Percentiles rank a stretch among this genome's conserved stretches.
Evolutionary conservation across 805 yeast species (phyloP).

Genomic region (Suhomyces emberorum): DNA sequence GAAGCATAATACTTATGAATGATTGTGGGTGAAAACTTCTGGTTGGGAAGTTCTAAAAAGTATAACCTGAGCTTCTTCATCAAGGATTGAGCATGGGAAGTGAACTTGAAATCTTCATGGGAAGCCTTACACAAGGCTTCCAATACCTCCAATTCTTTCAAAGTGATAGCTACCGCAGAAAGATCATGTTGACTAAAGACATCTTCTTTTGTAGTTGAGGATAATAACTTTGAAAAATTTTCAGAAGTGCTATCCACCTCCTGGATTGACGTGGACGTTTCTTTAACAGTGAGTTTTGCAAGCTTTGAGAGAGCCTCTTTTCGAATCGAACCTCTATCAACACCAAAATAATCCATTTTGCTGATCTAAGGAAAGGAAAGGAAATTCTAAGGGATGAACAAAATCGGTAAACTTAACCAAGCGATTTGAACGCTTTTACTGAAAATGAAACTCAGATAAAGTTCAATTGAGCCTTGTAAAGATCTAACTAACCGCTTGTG

Average conservation of each 20-base stretch:
- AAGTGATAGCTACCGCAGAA: slow-evolving; percentile 41
- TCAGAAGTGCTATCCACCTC: slow-evolving; percentile 10
- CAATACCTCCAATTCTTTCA: slow-evolving; percentile 54
- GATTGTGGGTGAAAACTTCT: slow-evolving; percentile 39
- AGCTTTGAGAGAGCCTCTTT: slow-evolving; percentile 35
- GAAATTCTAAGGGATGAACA: too few relatives aligned
- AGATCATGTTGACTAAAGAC: slow-evolving; percentile 11
- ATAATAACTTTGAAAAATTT: slow-evolving; percentile 20
- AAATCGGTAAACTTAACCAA: too few relatives aligned
- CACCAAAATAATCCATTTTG: slow-evolving; percentile 37
- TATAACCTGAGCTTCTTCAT: slow-evolving; percentile 45
- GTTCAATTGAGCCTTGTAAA: neutral
- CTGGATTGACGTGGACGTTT: slow-evolving; percentile 11
- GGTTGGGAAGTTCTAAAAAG: slow-evolving; percentile 44
- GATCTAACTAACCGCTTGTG: too few relatives aligned
- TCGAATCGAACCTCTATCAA: slow-evolving; percentile 38
- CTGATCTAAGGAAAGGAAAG: too few relatives aligned
- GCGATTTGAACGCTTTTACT: too few relatives aligned
- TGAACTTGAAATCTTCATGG: slow-evolving; percentile 22
- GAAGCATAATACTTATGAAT: slow-evolving; percentile 22
- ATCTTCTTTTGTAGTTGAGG: slow-evolving; percentile 8
- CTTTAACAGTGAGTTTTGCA: slow-evolving; percentile 30
- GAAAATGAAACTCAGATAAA: too few relatives aligned
- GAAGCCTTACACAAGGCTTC: slow-evolving; percentile 51
- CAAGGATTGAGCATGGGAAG: slow-evolving; percentile 39